Percentiles rank a stretch among this genome's conserved stretches.
phyloP scores from a whole-genome alignment of 305 asterid species.

The Ilex paraguariensis region DNA sequence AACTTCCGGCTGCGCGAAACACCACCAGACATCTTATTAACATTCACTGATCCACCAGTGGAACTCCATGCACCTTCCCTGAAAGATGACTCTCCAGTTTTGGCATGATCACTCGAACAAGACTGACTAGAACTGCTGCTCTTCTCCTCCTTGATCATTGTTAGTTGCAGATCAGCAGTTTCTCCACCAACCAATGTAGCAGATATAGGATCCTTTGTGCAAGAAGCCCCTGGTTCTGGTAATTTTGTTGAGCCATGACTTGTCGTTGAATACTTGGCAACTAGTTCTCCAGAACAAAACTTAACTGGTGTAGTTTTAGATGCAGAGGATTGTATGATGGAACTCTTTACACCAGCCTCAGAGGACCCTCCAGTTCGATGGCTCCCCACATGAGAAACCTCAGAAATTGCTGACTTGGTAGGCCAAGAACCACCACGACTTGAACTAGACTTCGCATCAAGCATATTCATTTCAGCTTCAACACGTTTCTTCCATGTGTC shows the following conservation, averaged over 20 bases:
- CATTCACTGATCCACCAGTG: constrained; percentile 28
- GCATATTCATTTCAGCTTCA: constrained; percentile 76
- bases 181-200: constrained; percentile 28
- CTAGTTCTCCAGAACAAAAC: constrained; percentile 53
- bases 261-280: constrained; percentile 46
- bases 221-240: too few species aligned
- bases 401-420: constrained; percentile 61
- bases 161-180: constrained; percentile 39
- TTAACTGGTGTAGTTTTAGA: constrained; percentile 45
- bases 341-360: constrained; percentile 52
- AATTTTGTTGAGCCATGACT: constrained; percentile 52
- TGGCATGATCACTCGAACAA: constrained; percentile 20
- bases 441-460: constrained; percentile 53
- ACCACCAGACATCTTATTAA: constrained; percentile 45
- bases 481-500: constrained; percentile 95
- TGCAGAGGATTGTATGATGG: constrained; percentile 43
- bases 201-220: too few species aligned
- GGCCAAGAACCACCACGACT: constrained; percentile 47
- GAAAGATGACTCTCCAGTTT: too few species aligned
- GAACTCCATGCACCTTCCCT: constrained; percentile 62
- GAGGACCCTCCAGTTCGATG: constrained; percentile 39
- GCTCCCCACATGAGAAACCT: constrained; percentile 46
- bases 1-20: constrained; percentile 48
- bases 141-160: constrained; percentile 58
- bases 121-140: constrained; percentile 74